These are phyloP conservation scores for Neurospora sp. DNA, from an alignment of 2,329 filamentous ascomycete genomes.

Conservation along the genomic window DNA sequence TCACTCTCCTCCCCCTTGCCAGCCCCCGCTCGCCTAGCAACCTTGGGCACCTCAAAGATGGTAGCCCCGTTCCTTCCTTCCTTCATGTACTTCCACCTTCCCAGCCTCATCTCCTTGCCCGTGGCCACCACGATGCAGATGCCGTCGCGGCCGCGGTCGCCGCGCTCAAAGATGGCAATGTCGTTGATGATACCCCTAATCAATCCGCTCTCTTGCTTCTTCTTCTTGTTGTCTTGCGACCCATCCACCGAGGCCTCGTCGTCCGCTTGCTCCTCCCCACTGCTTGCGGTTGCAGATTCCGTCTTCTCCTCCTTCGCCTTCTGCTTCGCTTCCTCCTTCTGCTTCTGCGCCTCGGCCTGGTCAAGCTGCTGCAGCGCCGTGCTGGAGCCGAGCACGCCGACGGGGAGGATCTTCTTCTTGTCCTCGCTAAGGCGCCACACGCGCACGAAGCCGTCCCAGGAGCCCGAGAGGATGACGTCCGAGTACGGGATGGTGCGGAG, in stretches of 20 bases:
- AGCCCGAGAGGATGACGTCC: conserved; percentile 81
- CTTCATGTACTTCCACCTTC: conserved; percentile 61
- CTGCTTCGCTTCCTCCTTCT: not conserved
- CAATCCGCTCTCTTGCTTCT: conserved; percentile 7
- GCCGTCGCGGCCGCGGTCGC: conserved; percentile 64
- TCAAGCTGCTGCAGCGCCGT: conserved; percentile 35
- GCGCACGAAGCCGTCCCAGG: conserved; percentile 84
- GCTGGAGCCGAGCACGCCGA: conserved; percentile 40
- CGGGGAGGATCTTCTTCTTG: conserved; percentile 63
- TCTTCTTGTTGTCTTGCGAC: conserved; percentile 12
- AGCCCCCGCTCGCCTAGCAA: conserved; percentile 21
- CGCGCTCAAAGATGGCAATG: conserved; percentile 76
- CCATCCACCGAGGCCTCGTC: conserved; percentile 9
- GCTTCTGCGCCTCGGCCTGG: conserved; percentile 14
- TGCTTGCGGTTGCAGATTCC: not conserved
- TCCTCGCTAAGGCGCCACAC: conserved; percentile 80
- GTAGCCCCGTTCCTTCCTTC: conserved; percentile 73
- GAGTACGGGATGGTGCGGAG: conserved; percentile 79
- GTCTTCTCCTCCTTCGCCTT: conserved; percentile 2
- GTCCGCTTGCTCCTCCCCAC: conserved; percentile 6
- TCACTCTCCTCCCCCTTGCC: conserved; percentile 22
- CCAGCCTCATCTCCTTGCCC: conserved; percentile 77
- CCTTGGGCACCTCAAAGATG: conserved; percentile 67
- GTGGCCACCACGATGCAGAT: conserved; percentile 79
- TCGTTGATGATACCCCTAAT: conserved; percentile 79